Evolutionary conservation across 2,329 filamentous ascomycete genomes (phyloP).

Genomic region (Trichophyton mentagrophytes): DNA sequence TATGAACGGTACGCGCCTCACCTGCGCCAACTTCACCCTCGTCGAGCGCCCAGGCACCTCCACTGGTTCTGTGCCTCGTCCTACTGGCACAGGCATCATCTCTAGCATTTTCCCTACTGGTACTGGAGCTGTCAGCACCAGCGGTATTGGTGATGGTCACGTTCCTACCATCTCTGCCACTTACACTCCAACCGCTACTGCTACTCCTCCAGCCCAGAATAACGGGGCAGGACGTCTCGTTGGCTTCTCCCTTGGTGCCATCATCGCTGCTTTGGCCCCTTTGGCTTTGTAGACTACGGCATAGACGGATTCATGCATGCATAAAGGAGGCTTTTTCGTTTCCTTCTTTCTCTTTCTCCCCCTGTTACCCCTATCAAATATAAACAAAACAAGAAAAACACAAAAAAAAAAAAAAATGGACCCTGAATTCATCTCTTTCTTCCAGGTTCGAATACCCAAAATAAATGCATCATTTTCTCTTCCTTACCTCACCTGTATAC

Average conservation of each 20-base stretch:
- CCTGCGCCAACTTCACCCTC: conserved; percentile 43
- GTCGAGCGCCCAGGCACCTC: not conserved
- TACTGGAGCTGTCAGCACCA: not conserved
- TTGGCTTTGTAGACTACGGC: not conserved
- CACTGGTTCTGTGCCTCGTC: not conserved
- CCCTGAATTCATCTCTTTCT: not conserved
- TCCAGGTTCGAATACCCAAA: not conserved
- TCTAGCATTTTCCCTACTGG: not conserved
- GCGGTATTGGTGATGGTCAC: not conserved
- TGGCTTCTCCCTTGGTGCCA: not conserved
- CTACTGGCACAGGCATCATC: conserved; percentile 1
- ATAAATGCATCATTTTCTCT: not conserved
- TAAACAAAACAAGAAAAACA: no score
- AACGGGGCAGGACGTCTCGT: not conserved
- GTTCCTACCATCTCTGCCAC: not conserved
- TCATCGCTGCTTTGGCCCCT: not conserved
- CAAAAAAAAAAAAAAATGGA: not conserved
- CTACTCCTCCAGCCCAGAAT: not conserved
- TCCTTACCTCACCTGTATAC: not conserved
- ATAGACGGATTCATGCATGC: not conserved
- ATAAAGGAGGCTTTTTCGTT: not conserved
- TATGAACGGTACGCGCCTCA: conserved; percentile 39
- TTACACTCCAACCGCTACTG: not conserved
- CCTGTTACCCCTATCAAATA: no score
- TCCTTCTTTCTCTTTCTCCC: not conserved